Evolutionary conservation across 768 basidiomycete species (phyloP).

Genomic region (Trametes coccinea): DNA sequence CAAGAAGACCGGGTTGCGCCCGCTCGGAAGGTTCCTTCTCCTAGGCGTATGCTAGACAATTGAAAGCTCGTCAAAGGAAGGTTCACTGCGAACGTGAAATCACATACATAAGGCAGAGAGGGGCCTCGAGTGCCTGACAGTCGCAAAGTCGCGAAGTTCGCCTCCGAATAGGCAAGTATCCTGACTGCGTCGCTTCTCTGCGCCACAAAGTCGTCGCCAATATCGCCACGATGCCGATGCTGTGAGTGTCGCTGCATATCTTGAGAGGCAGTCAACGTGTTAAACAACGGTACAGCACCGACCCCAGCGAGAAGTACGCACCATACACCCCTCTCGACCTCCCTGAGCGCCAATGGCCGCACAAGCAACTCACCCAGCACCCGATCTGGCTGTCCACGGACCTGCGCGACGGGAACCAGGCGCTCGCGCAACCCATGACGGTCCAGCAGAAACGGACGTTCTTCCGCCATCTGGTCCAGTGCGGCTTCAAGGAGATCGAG

Average conservation of each 20-base stretch:
- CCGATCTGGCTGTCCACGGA: slow-evolving; percentile 98
- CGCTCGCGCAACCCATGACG: slow-evolving; percentile 97
- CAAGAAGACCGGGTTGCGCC: too few relatives aligned
- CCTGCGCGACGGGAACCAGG: slow-evolving; percentile 96
- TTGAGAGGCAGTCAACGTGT: too few relatives aligned
- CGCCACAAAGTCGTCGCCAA: too few relatives aligned
- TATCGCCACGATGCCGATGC: slow-evolving; percentile 33
- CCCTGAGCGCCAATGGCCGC: slow-evolving; percentile 89
- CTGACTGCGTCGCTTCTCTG: too few relatives aligned
- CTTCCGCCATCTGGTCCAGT: slow-evolving; percentile 85
- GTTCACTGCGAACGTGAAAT: too few relatives aligned
- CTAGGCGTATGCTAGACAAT: too few relatives aligned
- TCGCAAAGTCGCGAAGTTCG: too few relatives aligned
- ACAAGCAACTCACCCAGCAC: slow-evolving; percentile 37
- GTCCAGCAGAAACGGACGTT: slow-evolving; percentile 91
- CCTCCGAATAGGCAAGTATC: too few relatives aligned
- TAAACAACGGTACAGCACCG: slow-evolving; percentile 45
- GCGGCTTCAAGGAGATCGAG: slow-evolving; percentile 97
- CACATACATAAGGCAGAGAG: too few relatives aligned
- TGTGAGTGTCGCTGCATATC: slow-evolving; percentile 25
- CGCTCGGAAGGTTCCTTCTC: too few relatives aligned
- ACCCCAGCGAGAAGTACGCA: slow-evolving; percentile 87
- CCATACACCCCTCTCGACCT: slow-evolving; percentile 83
- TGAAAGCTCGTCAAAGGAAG: too few relatives aligned
- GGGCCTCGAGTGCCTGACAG: too few relatives aligned